Evolutionary conservation across 164 flowering plant species (phyloP), one percentile per base, ranked within the genome.

Genomic region (Stephania yunnanensis): DNA sequence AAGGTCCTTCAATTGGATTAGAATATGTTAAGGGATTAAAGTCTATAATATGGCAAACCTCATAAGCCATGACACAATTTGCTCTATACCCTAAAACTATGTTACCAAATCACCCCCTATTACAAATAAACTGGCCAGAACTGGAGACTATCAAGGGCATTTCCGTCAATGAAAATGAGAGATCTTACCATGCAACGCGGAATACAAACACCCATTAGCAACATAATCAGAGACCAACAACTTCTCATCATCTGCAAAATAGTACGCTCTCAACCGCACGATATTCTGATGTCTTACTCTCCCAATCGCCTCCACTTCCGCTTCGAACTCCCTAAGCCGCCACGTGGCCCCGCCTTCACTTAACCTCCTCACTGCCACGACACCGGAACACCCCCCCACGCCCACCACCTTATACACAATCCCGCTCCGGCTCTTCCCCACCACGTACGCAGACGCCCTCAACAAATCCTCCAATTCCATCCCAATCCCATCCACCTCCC

Each of bases 361-460:
- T 82, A 96, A 79, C 78, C 99, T 82, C 81, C 97, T 81, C 73
- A 94, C 98, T 2, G 99, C 97, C 68, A 90, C 95, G 2, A 80
- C 77, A 75, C 52, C 84, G 65, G 84, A 83, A 7, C 84, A 82
- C 42, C 87, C 82, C 36, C 86, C 79, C 46, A 89, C 91, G 13
- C 76, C 93, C 81, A 96, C 97, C 84, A 96, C 99, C 83, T 82
- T 92, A 78, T 96, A 96, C 75, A 92, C 92, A 10, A 96, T 96
- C 72, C 99, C 99, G 76, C 88, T 90, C 77, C 88, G 83, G 76
- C 99, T 88, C 80, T 96, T 96, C 50, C 99, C 98, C 69, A 94
- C 87, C 45, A 96, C 95, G 76, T 90, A 94, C 8, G 99, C 99
- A 3, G 97, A 91, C 7, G 99, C 98, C 83, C 98, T 89, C 85